Evolutionary conservation across 106 monocot species (phyloP).

Genomic region (Ottelia alismoides): DNA sequence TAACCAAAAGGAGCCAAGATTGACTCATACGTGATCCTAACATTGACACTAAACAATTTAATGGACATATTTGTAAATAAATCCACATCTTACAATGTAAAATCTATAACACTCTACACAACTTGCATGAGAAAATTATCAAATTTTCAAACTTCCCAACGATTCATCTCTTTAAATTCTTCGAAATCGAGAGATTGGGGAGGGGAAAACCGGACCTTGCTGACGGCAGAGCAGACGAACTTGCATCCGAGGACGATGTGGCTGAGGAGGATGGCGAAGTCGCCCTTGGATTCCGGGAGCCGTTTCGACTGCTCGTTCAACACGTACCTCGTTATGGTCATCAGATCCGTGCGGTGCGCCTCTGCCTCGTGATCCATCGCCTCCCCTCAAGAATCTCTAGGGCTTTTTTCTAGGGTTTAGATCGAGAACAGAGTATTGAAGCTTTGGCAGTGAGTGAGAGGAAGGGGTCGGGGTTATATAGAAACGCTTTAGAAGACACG

Average conservation of each 20-base stretch:
- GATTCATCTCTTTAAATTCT: not conserved
- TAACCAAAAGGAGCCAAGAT: no score
- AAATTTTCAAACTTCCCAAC: not conserved
- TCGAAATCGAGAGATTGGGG: no score
- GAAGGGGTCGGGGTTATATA: conserved; percentile 3
- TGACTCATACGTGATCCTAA: no score
- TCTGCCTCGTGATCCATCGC: conserved; percentile 86
- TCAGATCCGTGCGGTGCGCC: conserved; percentile 80
- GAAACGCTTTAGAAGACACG: conserved; percentile 4
- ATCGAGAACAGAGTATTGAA: not conserved
- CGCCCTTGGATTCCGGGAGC: conserved; percentile 65
- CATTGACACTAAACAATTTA: no score
- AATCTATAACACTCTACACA: not conserved
- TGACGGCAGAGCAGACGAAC: conserved; percentile 96
- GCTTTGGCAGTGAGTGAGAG: conserved; percentile 3
- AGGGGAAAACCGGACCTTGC: conserved; percentile 88
- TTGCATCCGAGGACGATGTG: conserved; percentile 99
- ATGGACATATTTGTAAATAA: no score
- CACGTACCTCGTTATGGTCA: conserved; percentile 93
- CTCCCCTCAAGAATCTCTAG: not conserved
- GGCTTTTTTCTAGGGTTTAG: not conserved
- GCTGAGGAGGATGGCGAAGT: conserved; percentile 82
- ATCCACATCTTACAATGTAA: no score
- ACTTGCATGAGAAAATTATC: not conserved
- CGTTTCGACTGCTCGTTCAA: conserved; percentile 89